Evolutionary conservation across 2,329 filamentous ascomycete genomes (phyloP), one percentile per base, ranked within the genome.

Genomic region (Botryotinia globosa): DNA sequence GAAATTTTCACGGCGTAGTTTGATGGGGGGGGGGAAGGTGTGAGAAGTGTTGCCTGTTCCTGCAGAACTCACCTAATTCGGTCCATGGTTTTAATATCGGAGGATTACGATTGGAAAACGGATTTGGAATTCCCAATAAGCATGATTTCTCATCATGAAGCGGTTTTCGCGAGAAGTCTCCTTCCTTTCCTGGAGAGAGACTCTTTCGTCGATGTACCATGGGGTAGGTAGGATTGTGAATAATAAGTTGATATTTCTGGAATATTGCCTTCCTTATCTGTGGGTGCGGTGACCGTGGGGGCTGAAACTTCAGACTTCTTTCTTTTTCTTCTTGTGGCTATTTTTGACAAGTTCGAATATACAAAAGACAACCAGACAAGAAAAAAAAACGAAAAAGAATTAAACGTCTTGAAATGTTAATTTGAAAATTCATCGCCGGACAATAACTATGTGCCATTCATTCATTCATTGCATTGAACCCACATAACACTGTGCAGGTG

Each of bases 21-120:
- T 29, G 51, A 10, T 51, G 42, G 44, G 18, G 59, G 59, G 63
- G n/a, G n/a, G n/a, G 58, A 32, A 12, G 8, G 34, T 34, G n/a
- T 4, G 20, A 37, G 6, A 44, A 12, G 45, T 37, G 48, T 56
- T 48, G 48, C 61, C 29, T 66, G 45, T 67, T 67, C n/a, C 37
- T 68, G 48, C 48, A 68, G 18, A 68, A 44, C 62, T 72, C 48
- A 67, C 48, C 39, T 39, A 67, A 56, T 67, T 59, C 69, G 29
- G 37, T 20, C 29, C 48, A 56, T 25, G 10, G 37, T 34, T 66
- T 44, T 9, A 66, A 44, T n/a, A 32, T 16, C 42, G 34, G 20
- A 29, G 48, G 42, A 16, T 39, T 34, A 56, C 62, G 29, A 56
- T 67, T n/a, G 48, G 51, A 44, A n/a, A 44, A 45, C 25, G 45